A percentile compares a stretch with the other conserved stretches of the same genome.
Evolutionary conservation across 2,329 filamentous ascomycete species (phyloP).

Genomic region (Claviceps cyperi): DNA sequence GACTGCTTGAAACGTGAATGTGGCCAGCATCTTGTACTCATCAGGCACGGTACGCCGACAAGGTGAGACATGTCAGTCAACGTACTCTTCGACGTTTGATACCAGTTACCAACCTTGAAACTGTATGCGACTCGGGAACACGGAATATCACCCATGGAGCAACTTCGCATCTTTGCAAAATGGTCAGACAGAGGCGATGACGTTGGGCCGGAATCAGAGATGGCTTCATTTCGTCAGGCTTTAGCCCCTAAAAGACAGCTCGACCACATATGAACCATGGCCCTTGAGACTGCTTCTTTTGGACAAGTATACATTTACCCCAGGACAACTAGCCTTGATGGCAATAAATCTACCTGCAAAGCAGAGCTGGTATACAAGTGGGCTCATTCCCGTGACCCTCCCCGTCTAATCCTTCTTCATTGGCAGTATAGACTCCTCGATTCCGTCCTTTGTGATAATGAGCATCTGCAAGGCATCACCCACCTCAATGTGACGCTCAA

Average conservation of each 20-base stretch:
- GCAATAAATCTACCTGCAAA: neutral
- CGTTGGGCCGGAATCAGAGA: neutral
- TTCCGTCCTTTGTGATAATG: constrained; percentile 75
- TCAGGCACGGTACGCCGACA: too few relatives aligned
- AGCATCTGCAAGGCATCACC: constrained; percentile 93
- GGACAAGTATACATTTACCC: neutral
- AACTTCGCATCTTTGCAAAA: neutral
- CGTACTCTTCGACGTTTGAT: too few relatives aligned
- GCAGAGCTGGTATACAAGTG: constrained; percentile 5
- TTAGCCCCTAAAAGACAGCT: neutral
- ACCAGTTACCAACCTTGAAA: too few relatives aligned
- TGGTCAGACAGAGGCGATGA: neutral
- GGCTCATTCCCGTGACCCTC: neutral
- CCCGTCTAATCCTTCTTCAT: constrained; percentile 75
- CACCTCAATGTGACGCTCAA: constrained; percentile 98
- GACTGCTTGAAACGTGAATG: too few relatives aligned
- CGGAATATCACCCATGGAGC: too few relatives aligned
- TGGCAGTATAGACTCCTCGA: constrained; percentile 69
- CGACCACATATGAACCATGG: neutral
- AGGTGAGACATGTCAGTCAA: too few relatives aligned
- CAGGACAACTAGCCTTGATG: neutral
- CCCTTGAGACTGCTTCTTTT: neutral
- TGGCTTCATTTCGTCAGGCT: neutral
- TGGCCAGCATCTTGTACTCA: too few relatives aligned
- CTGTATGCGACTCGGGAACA: too few relatives aligned